These are phyloP conservation scores for Elsinoe australis DNA, from an alignment of 2,329 filamentous ascomycete genomes.

Conservation along the genomic window DNA sequence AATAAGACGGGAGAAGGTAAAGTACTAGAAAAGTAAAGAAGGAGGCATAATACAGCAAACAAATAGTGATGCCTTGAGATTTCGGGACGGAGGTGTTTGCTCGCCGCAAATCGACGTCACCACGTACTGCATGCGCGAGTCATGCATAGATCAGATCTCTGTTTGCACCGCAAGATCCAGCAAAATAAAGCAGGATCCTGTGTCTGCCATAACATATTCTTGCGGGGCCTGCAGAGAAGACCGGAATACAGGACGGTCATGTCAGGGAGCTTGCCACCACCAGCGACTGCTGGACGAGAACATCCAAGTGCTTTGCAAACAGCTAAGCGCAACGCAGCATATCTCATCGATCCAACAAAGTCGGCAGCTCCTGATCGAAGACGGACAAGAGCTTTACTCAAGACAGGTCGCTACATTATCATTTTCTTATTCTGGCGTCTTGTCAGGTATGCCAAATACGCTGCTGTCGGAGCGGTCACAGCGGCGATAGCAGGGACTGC, in stretches of 20 bases:
- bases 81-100: too few species aligned
- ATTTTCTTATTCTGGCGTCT: slow-evolving; percentile 39
- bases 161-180: background rate
- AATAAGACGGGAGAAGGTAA: background rate
- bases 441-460: slow-evolving; percentile 38
- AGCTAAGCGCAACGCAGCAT: slow-evolving; percentile 30
- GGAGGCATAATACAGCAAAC: slow-evolving; percentile 4
- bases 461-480: slow-evolving; percentile 34
- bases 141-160: background rate
- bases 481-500: slow-evolving; percentile 35
- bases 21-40: background rate
- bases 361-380: slow-evolving; percentile 28
- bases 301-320: slow-evolving; percentile 10
- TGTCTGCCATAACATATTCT: too few species aligned
- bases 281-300: background rate
- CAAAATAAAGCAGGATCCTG: too few species aligned
- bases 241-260: background rate
- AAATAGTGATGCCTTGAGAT: slow-evolving; percentile 1
- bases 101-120: slow-evolving; percentile 2
- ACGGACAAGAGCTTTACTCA: slow-evolving; percentile 35
- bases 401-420: slow-evolving; percentile 32
- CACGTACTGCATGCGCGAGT: background rate
- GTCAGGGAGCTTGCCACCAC: slow-evolving; percentile 2
- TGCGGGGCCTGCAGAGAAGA: too few species aligned
- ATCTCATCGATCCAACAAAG: slow-evolving; percentile 32